Evolutionary conservation across 441 rosid species (phyloP).

Genomic region (California macrophylla): DNA sequence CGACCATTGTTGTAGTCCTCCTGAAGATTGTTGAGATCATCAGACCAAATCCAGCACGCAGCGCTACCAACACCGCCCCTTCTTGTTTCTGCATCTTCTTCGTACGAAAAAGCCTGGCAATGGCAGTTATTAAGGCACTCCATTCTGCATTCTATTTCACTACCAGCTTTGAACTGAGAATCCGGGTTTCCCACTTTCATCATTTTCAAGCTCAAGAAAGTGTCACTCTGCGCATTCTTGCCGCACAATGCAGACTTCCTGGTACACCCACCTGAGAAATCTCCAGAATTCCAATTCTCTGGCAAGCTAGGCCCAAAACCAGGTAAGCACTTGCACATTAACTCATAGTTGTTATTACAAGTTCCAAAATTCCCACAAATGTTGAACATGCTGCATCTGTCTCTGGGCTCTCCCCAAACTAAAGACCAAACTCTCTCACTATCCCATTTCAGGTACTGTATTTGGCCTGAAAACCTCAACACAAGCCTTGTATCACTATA

Average conservation of each 20-base stretch:
- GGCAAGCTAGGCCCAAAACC: constrained; percentile 40
- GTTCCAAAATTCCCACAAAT: constrained; percentile 50
- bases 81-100: constrained; percentile 13
- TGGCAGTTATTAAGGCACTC: constrained; percentile 40
- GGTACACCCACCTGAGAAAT: constrained; percentile 43
- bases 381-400: constrained; percentile 36
- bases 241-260: constrained; percentile 33
- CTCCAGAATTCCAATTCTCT: constrained; percentile 33
- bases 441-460: constrained; percentile 31
- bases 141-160: constrained; percentile 35
- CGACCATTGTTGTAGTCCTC: constrained; percentile 36
- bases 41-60: constrained; percentile 57
- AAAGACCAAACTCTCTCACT: constrained; percentile 30
- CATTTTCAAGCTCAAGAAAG: constrained; percentile 36
- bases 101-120: constrained; percentile 46
- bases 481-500: constrained; percentile 32
- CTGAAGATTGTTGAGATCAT: constrained; percentile 36
- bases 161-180: constrained; percentile 28
- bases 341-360: constrained; percentile 35
- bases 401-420: constrained; percentile 46
- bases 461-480: constrained; percentile 39
- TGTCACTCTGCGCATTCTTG: constrained; percentile 15
- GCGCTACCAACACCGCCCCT: constrained; percentile 6
- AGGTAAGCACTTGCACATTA: constrained; percentile 48
- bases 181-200: constrained; percentile 54